Base-by-base conservation (phyloP, 257 asterid species). In the Salvia rosmarinus region DNA sequence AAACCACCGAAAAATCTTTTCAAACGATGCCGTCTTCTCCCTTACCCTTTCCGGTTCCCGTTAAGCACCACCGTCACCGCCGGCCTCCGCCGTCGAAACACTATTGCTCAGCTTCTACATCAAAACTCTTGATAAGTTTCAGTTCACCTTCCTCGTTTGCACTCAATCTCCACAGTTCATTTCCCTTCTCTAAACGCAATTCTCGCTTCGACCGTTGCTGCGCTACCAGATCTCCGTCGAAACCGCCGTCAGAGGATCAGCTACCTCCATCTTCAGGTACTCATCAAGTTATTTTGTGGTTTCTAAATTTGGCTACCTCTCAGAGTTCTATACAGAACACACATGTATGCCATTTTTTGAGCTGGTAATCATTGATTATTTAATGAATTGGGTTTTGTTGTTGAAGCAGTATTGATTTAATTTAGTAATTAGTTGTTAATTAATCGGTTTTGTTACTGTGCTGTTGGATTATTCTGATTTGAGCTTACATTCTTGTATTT, bases 151-250 rank as follows among this genome's bases (percentile, higher is more conserved):
- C 69, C 54, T 76, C 77, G n/a, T 44, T 35, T 17, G 1, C 43
- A 25, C 11, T 51, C 35, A 66, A 54, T 85, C 74, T 83, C 70
- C 81, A 20, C 77, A 79, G 81, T 75, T 75, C 85, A 70, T 73
- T 78, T 63, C 76, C 52, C 40, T 47, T 77, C 42, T 42, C 77
- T 55, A 82, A 42, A 63, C 77, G 80, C 76, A 67, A 55, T 71
- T 66, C 66, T 1, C 57, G 80, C 83, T 75, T 69, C 11, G 63
- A 64, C 68, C 84, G 79, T 77, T 85, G 92, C 87, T 72, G 74
- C 64, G 85, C 90, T 34, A 40, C 86, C 69, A 77, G 67, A 69
- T 82, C 90, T 3, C 78, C 80, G 19, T 68, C 88, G 70, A 92
- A 85, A 54, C 87, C 96, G 2, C 90, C 90, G 4, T 30, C 86